Evolutionary conservation across 805 yeast genomes (phyloP), one percentile per base, ranked within the genome.

Genomic region (Wickerhamiella musiphila): DNA sequence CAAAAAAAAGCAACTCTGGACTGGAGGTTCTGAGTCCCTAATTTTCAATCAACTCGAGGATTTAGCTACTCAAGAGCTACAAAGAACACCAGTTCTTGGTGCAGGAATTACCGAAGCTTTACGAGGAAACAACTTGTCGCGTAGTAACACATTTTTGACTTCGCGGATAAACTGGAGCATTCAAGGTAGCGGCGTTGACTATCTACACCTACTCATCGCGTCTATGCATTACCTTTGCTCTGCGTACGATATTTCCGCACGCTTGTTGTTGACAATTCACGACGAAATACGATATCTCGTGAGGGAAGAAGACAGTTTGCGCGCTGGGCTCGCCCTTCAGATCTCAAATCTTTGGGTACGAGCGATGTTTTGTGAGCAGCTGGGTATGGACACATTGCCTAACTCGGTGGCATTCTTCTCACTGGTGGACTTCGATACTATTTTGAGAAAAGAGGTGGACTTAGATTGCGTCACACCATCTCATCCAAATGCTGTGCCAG

Each of bases 131-230:
- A 74, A 86, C 50, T 60, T 90, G 43, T 70, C 68, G 26, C 58
- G 68, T 23, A 68, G 68, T 39, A 58, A 70, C 1, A 44, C 38
- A 13, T 90, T 75, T 49, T 56, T 90, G 41, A 90, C 98, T 0
- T 82, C 94, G 2, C 57, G 99, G 46, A 75, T 84, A 40, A 90
- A 90, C 48, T 90, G 99, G 99, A 81, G 94, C 1, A 90, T 90
- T 49, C 99, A 90, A 52, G 81, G 94, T 15, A 81, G 94, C 1
- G 99, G 98, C 23, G 99, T 92, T 13, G 98, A 90, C 51, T 90
- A 92, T 48, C 60, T 90, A 32, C 99, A 90, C 51, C 51, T 90
- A 25, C 52, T 90, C 37, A 64, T 86, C 30, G 68, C 82, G 4
- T 70, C 94, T 0, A 84, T 92, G 95, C 78, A 81, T 36, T 81